Base-by-base conservation (phyloP, 495 filamentous ascomycete genomes). In the Pyronema domesticum region DNA sequence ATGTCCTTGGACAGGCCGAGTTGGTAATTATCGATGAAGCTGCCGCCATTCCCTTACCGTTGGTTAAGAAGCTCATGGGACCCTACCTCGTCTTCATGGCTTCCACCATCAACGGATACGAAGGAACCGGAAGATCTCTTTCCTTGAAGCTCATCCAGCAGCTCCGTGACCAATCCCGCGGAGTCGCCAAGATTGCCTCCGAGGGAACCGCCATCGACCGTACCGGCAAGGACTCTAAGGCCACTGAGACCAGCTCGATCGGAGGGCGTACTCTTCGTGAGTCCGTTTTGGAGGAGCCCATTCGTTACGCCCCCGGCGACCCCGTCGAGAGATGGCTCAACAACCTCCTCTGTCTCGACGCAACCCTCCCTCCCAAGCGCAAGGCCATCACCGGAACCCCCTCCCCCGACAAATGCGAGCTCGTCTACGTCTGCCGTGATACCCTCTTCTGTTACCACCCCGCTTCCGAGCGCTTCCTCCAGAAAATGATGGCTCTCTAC, bases 31-130 rank as follows among this genome's bases (percentile, higher is more conserved):
- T 99, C 58, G 93, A 99, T 71, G 93, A 99, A 67, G 93, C 93
- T 11, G 93, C 93, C 7, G 93, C 93, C 1, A 99, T 99, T 46
- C 93, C 93, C 3, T 69, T 99, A 8, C 91, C 91, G 7, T 69
- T 95, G 43, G 91, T 96, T 10, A 76, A 81, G 57, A 95, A 95
- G 66, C 74, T 99, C 34, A 85, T 99, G 78, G 91, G 93, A 0
- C 91, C 89, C n/a, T 99, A 96, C 68, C 73, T 96, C 18, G 87
- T 96, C 3, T 99, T 99, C 71, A 99, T 99, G 93, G 87, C 93
- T 3, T 96, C 91, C 1, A 99, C 93, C 11, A 95, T 99, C 70
- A 96, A 95, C 63, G 93, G 93, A 51, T 99, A 99, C 65, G 93
- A 99, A 70, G 93, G 93, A 58, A 99, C 93, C 3, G 93, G 93